Evolutionary conservation across 495 filamentous ascomycete genomes (phyloP), one percentile per base, ranked within the genome.

Genomic region (Gamarada debralockiae): DNA sequence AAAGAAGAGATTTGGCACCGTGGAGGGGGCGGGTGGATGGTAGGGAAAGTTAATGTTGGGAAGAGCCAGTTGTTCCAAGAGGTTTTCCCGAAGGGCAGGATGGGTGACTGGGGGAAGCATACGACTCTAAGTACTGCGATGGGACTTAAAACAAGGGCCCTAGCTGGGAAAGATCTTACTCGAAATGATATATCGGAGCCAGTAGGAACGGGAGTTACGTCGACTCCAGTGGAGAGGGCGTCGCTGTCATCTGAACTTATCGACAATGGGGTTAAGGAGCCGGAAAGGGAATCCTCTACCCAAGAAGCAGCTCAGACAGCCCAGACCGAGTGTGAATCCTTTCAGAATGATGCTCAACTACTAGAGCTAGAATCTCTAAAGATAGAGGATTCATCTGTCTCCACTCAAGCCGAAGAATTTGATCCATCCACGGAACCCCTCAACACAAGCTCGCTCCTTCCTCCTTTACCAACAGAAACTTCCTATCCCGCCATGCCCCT

Each of bases 11-110:
- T 96, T 41, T 86, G 77, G 69, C 70, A 81, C 29, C 81, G 89
- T 34, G 89, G 85, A 8, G 91, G 92, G 2, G 95, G 85, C 4
- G 79, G 87, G n/a, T 99, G 93, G 93, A 83, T 99, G 74, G 89
- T 97, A 21, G 93, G 95, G n/a, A 96, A 92, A 60, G 89, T 86
- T 46, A 99, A 99, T 63, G 93, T 97, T 22, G 93, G 93, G 13
- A 99, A 99, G 68, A 96, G 91, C 63, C 85, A 83, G 55, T 83
- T 99, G 21, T 90, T 97, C 48, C 82, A 92, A 61, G 75, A 74
- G 8, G 83, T 95, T 15, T 95, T 89, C 59, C 92, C 92, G 14
- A 95, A 96, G 64, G 88, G 87, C 21, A 77, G 81, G 39, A 79
- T 73, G 59, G 70, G 44, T 9, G 24, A n/a, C 5, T 13, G n/a